Evolutionary conservation across 306 rosid species (phyloP).

Genomic region (Fagus sylvatica): DNA sequence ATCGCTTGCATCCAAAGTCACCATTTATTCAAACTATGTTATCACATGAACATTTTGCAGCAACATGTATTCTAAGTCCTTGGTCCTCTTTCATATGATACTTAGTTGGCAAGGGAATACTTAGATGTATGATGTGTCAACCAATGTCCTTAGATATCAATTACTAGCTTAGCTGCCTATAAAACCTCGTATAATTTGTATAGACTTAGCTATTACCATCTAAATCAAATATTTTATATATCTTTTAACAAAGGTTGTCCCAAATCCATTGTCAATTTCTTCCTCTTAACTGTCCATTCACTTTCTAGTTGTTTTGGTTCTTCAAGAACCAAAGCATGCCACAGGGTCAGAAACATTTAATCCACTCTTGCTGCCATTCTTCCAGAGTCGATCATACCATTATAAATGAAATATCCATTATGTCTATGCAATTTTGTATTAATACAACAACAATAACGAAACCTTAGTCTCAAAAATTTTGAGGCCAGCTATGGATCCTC

Average conservation of each 20-base stretch:
- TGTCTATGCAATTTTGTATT: neutral
- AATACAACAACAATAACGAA: no score
- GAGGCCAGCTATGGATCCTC: neutral
- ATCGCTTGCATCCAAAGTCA: neutral
- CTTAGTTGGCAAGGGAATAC: neutral
- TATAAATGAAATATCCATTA: neutral
- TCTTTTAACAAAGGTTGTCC: neutral
- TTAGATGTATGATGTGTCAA: neutral
- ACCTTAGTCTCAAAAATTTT: no score
- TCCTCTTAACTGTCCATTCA: neutral
- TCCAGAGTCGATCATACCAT: neutral
- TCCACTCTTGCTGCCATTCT: neutral
- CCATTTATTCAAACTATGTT: neutral
- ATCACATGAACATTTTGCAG: neutral
- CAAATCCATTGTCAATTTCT: neutral
- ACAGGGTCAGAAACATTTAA: neutral
- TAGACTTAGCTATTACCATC: neutral
- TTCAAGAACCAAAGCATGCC: neutral
- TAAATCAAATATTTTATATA: neutral
- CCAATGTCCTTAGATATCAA: neutral
- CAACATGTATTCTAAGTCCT: neutral
- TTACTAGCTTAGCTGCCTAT: neutral
- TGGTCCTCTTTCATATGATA: neutral
- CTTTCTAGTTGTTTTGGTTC: neutral
- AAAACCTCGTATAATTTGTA: neutral